Base-by-base conservation (phyloP, 2,329 filamentous ascomycete genomes). In the Xylaria sp. region DNA sequence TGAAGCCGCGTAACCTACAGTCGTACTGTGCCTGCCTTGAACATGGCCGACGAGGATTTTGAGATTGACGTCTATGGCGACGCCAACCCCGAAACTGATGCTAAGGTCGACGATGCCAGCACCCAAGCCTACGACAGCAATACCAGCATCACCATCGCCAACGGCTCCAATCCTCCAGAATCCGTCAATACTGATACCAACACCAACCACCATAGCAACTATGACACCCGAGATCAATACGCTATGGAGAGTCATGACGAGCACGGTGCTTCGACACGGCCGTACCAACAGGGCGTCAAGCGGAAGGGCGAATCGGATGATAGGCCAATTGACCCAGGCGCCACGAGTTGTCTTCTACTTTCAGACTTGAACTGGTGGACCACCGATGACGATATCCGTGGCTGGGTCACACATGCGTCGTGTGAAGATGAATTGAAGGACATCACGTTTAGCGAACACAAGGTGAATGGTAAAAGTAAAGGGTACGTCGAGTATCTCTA, bases 391-490 rank as follows among this genome's bases (percentile, higher is more conserved):
- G 93, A 98, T 70, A 87, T 99, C 58, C 90, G 95, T 54, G 91
- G 90, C 52, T 97, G 93, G 91, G 83, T 90, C 23, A 87, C 88
- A 67, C 85, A 91, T 67, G 91, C 90, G n/a, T 86, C 85, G 2
- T 91, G 87, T 68, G 95, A 98, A 75, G 85, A 89, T 46, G 92
- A 97, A 71, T 80, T 98, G 17, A 93, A 91, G 71, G 95, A 98
- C 63, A 87, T 99, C 53, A 97, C 93, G 0, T 99, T 98, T 76
- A 97, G 92, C 71, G 95, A 99, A 76, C 95, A 98, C 78, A 99
- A 99, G 75, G 93, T 98, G 48, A 99, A 99, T 69, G 95, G 95
- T 69, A 99, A 99, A 80, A 97, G 92, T 78, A 97, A 98, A 81
- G 94, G 95, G 93, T 96, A 83, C 66, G 77, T 37, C 11, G 27